Conservation (phyloP, 2,329 filamentous ascomycete species). For the Dactylellina parvicollis region DNA sequence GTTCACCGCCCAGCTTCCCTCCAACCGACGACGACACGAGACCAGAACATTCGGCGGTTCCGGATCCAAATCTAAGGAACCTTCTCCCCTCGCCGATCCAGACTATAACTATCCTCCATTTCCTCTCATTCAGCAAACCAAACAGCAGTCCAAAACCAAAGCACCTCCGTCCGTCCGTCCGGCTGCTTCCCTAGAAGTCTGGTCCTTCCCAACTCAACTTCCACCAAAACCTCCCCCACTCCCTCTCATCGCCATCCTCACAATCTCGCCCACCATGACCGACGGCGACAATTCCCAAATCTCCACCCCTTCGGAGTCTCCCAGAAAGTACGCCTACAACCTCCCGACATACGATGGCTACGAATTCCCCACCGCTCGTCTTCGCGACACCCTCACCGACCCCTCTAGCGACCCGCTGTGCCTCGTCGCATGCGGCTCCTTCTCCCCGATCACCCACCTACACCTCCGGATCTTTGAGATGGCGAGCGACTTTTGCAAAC, state of each 20-base stretch:
- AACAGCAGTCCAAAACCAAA: not conserved
- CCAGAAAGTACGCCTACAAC: conserved; percentile 33
- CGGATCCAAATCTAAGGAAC: conserved; percentile 7
- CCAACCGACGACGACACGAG: conserved; percentile 5
- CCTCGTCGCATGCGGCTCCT: conserved; percentile 75
- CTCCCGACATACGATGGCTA: conserved; percentile 62
- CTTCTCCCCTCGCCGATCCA: not conserved
- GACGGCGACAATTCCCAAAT: conserved; percentile 24
- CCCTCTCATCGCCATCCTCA: conserved; percentile 15
- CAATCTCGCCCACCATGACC: conserved; percentile 22
- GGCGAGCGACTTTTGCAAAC: conserved; percentile 80
- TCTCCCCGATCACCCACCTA: conserved; percentile 78
- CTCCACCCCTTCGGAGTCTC: conserved; percentile 8
- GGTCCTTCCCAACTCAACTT: not conserved
- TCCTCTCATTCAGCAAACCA: not conserved
- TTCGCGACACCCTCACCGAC: conserved; percentile 69
- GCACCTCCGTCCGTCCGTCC: not conserved
- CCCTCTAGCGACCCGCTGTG: conserved; percentile 71
- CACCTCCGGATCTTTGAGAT: conserved; percentile 90
- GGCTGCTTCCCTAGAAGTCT: not conserved
- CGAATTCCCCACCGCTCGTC: conserved; percentile 70
- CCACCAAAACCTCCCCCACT: conserved; percentile 2
- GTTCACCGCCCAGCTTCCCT: not conserved
- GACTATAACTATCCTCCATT: not conserved
- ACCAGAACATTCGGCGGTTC: not conserved